These are phyloP conservation scores for Castanea sativa DNA, from an alignment of 306 rosid genomes.

Conservation along the genomic window DNA sequence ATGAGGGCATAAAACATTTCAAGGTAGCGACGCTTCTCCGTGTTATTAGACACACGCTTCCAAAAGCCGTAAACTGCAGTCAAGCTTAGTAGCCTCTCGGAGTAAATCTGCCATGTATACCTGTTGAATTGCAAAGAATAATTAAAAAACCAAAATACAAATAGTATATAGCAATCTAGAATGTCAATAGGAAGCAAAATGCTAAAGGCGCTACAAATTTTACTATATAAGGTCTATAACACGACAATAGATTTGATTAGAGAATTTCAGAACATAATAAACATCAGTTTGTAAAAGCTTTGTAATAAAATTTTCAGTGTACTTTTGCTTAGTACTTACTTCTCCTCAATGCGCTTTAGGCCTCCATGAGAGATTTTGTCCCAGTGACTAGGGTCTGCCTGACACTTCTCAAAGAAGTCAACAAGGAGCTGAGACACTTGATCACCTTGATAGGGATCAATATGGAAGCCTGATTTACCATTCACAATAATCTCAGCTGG, in stretches of 20 bases:
- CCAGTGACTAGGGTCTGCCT: constrained; percentile 79
- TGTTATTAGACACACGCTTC: constrained; percentile 96
- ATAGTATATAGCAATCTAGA: not conserved
- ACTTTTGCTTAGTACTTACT: constrained; percentile 43
- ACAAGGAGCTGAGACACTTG: constrained; percentile 81
- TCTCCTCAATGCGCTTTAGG: constrained; percentile 76
- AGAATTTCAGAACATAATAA: not conserved
- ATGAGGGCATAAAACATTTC: constrained; percentile 99
- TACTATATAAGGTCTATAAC: no score
- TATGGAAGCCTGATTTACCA: constrained; percentile 89
- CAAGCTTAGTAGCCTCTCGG: constrained; percentile 83
- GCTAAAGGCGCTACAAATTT: no score
- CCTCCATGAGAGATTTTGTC: constrained; percentile 79
- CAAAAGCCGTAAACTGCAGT: constrained; percentile 98
- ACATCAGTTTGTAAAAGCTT: no score
- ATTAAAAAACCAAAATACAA: not conserved
- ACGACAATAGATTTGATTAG: no score
- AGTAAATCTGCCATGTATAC: constrained; percentile 96
- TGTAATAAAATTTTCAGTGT: no score
- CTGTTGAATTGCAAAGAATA: constrained; percentile 29
- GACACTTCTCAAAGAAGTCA: constrained; percentile 78
- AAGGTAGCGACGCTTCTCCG: constrained; percentile 90
- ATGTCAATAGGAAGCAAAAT: no score
- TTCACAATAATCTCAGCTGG: constrained; percentile 95
- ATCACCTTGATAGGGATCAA: constrained; percentile 94